A percentile compares a stretch with the other conserved stretches of the same genome.
Evolutionary conservation across 2,329 filamentous ascomycete genomes (phyloP).

Genomic region (Botryotinia calthae): DNA sequence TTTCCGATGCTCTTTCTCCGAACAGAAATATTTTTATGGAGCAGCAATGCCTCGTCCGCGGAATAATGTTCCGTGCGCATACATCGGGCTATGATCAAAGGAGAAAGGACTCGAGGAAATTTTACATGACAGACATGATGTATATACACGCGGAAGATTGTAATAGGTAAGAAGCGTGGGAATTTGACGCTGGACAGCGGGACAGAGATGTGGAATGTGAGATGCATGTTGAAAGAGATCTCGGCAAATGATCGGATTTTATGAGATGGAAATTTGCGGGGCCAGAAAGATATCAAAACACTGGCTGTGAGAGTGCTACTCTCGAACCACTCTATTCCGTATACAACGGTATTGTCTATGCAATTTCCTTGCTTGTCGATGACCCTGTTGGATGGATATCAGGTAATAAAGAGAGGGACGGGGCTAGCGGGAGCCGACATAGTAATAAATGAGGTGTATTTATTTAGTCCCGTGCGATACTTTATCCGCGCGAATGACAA

Average conservation of each 20-base stretch:
- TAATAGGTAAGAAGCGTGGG: background rate
- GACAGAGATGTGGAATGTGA: background rate
- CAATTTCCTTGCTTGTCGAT: background rate
- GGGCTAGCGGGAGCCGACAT: background rate
- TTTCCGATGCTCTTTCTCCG: background rate
- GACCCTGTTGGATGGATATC: background rate
- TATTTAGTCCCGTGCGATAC: background rate
- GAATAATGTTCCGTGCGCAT: background rate
- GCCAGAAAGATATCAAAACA: background rate
- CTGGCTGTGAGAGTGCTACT: background rate
- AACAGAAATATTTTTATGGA: background rate
- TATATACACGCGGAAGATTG: background rate
- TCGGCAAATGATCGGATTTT: background rate
- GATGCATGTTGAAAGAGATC: background rate
- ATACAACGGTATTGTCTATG: background rate
- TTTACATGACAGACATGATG: background rate
- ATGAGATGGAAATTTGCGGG: background rate
- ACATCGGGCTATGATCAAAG: background rate
- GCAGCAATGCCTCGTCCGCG: background rate
- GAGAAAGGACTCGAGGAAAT: background rate
- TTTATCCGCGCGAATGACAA: background rate
- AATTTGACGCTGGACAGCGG: background rate
- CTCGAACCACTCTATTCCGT: background rate
- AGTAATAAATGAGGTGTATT: background rate
- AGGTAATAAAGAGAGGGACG: background rate